Conservation (phyloP, 768 basidiomycete genomes). For the Crassisporium funariophilum region DNA sequence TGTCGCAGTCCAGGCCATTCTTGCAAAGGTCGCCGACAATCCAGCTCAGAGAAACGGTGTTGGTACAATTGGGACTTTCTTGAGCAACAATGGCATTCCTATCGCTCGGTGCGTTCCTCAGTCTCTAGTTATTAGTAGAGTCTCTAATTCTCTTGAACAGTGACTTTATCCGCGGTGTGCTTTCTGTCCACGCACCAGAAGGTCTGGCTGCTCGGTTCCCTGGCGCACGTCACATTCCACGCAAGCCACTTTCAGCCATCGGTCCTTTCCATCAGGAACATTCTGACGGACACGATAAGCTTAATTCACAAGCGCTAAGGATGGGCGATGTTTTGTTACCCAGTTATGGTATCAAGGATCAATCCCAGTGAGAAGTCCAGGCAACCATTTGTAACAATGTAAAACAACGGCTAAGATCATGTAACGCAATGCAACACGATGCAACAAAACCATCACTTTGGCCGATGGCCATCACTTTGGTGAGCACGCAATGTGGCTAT, state of each 20-base stretch:
- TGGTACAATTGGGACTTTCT: conserved; percentile 18
- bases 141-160: too few species aligned
- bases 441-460: too few species aligned
- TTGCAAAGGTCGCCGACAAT: conserved; percentile 21
- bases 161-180: conserved; percentile 17
- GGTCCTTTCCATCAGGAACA: conserved; percentile 26
- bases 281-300: conserved; percentile 30
- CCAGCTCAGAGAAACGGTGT: conserved; percentile 14
- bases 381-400: not conserved
- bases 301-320: conserved; percentile 23
- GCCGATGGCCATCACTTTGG: too few species aligned
- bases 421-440: not conserved
- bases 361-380: not conserved
- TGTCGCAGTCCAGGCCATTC: conserved; percentile 18
- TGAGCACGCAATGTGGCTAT: too few species aligned
- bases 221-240: conserved; percentile 15
- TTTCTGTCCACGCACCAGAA: conserved; percentile 20
- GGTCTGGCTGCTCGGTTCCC: conserved; percentile 21
- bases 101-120: conserved; percentile 16
- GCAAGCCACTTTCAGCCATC: conserved; percentile 15
- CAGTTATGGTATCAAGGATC: conserved; percentile 22
- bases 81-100: conserved; percentile 15
- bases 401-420: not conserved
- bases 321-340: conserved; percentile 27
- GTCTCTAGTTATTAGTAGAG: too few species aligned